Evolutionary conservation across 2,329 filamentous ascomycete species (phyloP), one percentile per base, ranked within the genome.

Genomic region (Arthroderma uncinatum): DNA sequence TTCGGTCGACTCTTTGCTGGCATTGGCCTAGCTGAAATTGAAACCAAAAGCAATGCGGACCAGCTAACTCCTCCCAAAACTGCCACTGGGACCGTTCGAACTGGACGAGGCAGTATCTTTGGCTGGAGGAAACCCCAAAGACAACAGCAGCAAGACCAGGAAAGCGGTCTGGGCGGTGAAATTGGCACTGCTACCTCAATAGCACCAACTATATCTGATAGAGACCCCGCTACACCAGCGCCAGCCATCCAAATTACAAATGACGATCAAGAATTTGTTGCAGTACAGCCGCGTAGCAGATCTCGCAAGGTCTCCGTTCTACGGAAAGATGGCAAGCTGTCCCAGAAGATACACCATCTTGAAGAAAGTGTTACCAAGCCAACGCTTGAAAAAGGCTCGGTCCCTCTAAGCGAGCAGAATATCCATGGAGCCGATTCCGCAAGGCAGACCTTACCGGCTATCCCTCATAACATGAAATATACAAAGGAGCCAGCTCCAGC

Each of bases 1-100:
- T 98, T 93, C 67, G 81, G 84, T 2, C 80, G 87, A 60, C 76
- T 98, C 0, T 97, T 95, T 68, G 86, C 86, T 5, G 80, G 83
- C 53, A 73, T 82, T 8, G 73, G 77, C 61, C 71, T 70, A 50
- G 69, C 72, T 25, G 59, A 64, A 12, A 59, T 63, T 58, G 66
- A 48, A 48, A 61, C 19, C 58, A 61, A 56, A 65, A 60, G 44
- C 10, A 59, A 53, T 61, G 39, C 66, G 68, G 64, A 74, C 66
- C 70, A 77, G n/a, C 65, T 76, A 19, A 75, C 80, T 19, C 79
- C 81, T 4, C 85, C 87, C 2, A 85, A 83, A 67, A 89, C 78
- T 64, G 81, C 89, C 4, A 80, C 83, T 5, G 87, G 85, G 14
- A 91, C 87, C 0, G 73, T 85, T 39, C 82, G 81, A 63, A 88